Percentiles rank a stretch among this genome's conserved stretches.
These are phyloP conservation scores for Kondoa subrosea DNA, from an alignment of 768 basidiomycete genomes.

Conservation along the genomic window DNA sequence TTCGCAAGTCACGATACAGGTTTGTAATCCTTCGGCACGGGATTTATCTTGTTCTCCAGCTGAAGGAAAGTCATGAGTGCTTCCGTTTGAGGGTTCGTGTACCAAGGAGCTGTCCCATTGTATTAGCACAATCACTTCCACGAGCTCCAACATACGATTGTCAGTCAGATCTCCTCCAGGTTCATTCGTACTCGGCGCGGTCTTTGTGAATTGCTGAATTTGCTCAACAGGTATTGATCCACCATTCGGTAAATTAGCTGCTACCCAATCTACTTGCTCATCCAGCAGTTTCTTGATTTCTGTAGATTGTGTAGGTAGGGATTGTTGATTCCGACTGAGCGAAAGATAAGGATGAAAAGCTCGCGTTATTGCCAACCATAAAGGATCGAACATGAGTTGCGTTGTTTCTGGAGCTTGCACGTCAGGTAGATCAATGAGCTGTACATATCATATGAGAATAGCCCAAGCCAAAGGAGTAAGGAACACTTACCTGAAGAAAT, in stretches of 20 bases:
- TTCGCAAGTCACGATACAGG: not conserved
- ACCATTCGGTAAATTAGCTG: conserved; percentile 29
- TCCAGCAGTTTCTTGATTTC: conserved; percentile 43
- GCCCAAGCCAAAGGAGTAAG: not conserved
- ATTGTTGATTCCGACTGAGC: conserved; percentile 37
- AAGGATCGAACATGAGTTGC: conserved; percentile 27
- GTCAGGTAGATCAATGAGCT: conserved; percentile 25
- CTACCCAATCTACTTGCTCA: conserved; percentile 52
- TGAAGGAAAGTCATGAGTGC: conserved; percentile 66
- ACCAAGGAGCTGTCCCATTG: conserved; percentile 46
- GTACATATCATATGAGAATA: not conserved
- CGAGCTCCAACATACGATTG: conserved; percentile 34
- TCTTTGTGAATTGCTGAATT: conserved; percentile 52
- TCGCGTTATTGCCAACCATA: conserved; percentile 86
- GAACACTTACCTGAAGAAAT: conserved; percentile 55
- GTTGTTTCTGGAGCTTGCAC: not conserved
- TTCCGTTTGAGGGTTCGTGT: conserved; percentile 75
- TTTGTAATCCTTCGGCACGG: conserved; percentile 28
- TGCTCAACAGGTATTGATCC: conserved; percentile 38
- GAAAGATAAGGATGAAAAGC: conserved; percentile 70
- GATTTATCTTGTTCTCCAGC: conserved; percentile 56
- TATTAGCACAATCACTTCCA: not conserved
- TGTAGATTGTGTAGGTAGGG: conserved; percentile 46
- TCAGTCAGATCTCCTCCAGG: conserved; percentile 34
- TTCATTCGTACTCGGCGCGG: conserved; percentile 35